Evolutionary conservation across 306 rosid genomes (phyloP).

Genomic region (Astragalus glycyphyllos): DNA sequence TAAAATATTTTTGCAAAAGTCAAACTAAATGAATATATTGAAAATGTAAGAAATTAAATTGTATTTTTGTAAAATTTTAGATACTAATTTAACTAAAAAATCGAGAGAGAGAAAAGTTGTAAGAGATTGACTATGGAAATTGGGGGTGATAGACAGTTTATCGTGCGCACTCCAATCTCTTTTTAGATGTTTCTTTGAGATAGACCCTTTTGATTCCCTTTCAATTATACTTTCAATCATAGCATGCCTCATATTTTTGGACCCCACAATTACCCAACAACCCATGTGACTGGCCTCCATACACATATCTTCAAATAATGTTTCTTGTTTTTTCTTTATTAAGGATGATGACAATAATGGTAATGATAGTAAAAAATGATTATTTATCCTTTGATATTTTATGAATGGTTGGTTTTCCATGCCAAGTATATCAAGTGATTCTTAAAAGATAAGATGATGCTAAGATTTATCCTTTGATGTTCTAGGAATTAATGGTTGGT

Average conservation of each 20-base stretch:
- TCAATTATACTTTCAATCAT: too few relatives aligned
- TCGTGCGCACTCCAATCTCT: constrained; percentile 34
- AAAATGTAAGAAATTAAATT: too few relatives aligned
- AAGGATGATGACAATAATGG: too few relatives aligned
- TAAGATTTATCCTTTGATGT: too few relatives aligned
- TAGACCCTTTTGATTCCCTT: constrained; percentile 27
- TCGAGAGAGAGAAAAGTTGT: too few relatives aligned
- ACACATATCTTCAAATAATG: background rate
- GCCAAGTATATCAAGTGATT: constrained; percentile 1
- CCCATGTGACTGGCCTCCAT: constrained; percentile 40
- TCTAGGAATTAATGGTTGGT: background rate
- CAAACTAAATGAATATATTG: too few relatives aligned
- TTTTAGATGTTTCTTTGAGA: constrained; percentile 17
- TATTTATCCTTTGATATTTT: too few relatives aligned
- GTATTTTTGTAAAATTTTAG: too few relatives aligned
- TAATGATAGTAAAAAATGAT: too few relatives aligned
- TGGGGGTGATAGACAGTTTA: constrained; percentile 32
- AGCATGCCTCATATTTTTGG: background rate
- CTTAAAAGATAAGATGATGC: constrained; percentile 2
- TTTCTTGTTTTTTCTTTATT: background rate
- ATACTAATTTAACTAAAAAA: too few relatives aligned
- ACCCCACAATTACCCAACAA: constrained; percentile 28
- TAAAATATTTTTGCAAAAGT: too few relatives aligned
- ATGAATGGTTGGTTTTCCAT: background rate
- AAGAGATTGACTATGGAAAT: too few relatives aligned